phyloP scores from a whole-genome alignment of 2,329 filamentous ascomycete species.

The Clarireedia homoeocarpa region DNA sequence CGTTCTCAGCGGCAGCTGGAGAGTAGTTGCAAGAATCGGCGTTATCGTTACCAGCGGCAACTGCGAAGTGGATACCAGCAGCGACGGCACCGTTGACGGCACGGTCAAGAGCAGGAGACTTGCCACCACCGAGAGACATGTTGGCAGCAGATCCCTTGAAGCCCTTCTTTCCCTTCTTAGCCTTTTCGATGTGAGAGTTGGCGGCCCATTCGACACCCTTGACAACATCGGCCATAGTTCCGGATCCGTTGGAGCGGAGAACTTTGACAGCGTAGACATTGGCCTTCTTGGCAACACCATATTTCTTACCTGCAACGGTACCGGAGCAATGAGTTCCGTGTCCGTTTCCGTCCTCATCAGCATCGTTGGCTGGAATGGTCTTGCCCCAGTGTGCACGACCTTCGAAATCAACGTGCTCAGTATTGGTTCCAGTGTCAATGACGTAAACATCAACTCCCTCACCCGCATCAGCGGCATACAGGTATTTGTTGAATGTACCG shows the following conservation, averaged over 20 bases:
- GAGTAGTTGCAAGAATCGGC: constrained; percentile 99
- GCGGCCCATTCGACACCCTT: constrained; percentile 97
- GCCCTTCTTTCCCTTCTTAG: constrained; percentile 78
- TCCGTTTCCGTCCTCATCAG: constrained; percentile 89
- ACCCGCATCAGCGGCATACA: constrained; percentile 81
- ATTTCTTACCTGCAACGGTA: constrained; percentile 96
- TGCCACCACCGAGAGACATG: constrained; percentile 98
- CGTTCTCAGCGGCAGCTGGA: constrained; percentile 82
- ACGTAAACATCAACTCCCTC: constrained; percentile 98
- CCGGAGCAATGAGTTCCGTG: constrained; percentile 99
- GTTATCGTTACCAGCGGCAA: constrained; percentile 97
- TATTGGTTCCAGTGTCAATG: constrained; percentile 95
- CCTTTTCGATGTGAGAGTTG: constrained; percentile 66
- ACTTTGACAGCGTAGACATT: constrained; percentile 97
- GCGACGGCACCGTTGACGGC: constrained; percentile 91
- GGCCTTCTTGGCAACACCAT: constrained; percentile 99
- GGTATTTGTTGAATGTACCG: constrained; percentile 95
- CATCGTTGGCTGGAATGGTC: constrained; percentile 81
- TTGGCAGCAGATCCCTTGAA: constrained; percentile 99
- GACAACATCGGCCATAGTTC: constrained; percentile 97
- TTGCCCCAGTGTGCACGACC: constrained; percentile 94
- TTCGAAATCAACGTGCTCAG: constrained; percentile 92
- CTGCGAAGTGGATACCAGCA: constrained; percentile 91
- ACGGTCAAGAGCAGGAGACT: constrained; percentile 82
- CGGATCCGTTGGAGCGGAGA: constrained; percentile 91